These are phyloP conservation scores for Aristolochia contorta DNA, from an alignment of 164 flowering plant genomes.

Conservation along the genomic window DNA sequence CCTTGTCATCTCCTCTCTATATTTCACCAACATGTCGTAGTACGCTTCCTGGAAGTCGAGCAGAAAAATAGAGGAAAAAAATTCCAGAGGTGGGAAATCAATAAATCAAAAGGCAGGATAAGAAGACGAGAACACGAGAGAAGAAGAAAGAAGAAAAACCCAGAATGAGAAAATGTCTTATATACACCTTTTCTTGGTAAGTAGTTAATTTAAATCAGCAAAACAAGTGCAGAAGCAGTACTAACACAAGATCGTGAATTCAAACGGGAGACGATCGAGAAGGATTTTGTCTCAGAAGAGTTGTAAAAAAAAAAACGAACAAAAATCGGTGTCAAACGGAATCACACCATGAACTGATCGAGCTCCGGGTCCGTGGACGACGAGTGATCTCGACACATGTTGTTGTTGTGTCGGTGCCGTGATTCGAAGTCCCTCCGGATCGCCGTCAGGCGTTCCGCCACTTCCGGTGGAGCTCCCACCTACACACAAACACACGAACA, in stretches of 20 bases:
- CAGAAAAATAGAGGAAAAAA: too few species aligned
- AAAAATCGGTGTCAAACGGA: background rate
- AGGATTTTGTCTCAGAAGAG: background rate
- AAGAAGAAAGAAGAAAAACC: background rate
- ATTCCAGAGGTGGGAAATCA: too few species aligned
- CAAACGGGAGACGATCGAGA: too few species aligned
- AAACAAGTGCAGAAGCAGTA: too few species aligned
- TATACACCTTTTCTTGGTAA: too few species aligned
- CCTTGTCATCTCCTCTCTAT: conserved; percentile 76
- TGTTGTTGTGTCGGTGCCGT: conserved; percentile 25
- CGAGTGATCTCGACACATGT: conserved; percentile 22
- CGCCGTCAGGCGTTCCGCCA: conserved; percentile 50
- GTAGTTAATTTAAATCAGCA: too few species aligned
- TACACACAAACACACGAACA: conserved; percentile 8
- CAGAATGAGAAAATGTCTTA: too few species aligned
- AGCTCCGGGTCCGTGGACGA: conserved; percentile 76
- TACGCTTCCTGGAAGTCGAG: conserved; percentile 97
- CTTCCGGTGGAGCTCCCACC: conserved; percentile 95
- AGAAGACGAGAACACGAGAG: too few species aligned
- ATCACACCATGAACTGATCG: conserved; percentile 83
- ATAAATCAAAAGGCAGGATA: too few species aligned
- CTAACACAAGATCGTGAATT: too few species aligned
- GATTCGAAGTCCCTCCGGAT: conserved; percentile 64
- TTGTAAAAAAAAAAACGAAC: too few species aligned
- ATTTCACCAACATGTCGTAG: conserved; percentile 84